Conservation (phyloP, 225 moss, liverwort and hornwort species). For the Sphagnum tenellum region DNA sequence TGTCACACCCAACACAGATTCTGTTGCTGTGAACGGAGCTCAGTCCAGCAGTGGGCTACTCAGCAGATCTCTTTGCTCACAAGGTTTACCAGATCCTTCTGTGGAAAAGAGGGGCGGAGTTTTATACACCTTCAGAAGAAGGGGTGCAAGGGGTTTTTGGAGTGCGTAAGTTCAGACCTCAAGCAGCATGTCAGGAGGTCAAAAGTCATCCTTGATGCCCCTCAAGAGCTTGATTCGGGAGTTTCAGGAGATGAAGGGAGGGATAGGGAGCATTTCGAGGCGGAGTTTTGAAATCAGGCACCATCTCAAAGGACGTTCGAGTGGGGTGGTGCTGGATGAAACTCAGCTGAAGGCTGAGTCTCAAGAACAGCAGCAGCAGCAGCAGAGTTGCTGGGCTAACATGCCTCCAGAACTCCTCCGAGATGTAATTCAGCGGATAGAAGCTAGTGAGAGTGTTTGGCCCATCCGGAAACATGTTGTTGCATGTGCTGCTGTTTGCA, state of each 20-base stretch:
- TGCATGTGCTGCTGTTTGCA: slow-evolving; percentile 92
- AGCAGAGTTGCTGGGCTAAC: slow-evolving; percentile 99
- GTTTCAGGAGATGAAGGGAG: slow-evolving; percentile 97
- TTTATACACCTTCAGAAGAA: too few species aligned
- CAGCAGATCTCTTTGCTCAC: too few species aligned
- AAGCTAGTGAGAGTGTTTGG: slow-evolving; percentile 93
- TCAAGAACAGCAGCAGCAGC: slow-evolving; percentile 43
- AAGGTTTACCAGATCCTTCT: too few species aligned
- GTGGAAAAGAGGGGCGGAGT: too few species aligned
- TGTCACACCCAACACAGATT: too few species aligned
- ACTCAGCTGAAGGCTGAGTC: slow-evolving; percentile 64
- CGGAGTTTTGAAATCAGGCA: slow-evolving; percentile 90
- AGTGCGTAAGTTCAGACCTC: too few species aligned
- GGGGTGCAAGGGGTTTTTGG: too few species aligned
- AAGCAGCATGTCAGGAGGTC: slow-evolving; percentile 1
- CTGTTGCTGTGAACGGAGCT: too few species aligned
- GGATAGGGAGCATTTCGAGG: slow-evolving; percentile 94
- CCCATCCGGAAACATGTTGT: slow-evolving; percentile 91
- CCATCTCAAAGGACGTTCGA: slow-evolving; percentile 79
- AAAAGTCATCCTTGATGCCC: slow-evolving; percentile 82
- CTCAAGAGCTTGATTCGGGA: slow-evolving; percentile 91
- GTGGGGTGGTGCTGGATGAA: slow-evolving; percentile 91
- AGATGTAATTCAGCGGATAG: slow-evolving; percentile 92
- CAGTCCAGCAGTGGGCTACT: too few species aligned
- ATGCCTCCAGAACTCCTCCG: slow-evolving; percentile 96